Conservation (phyloP, 1,284 basidiomycete genomes). For the Neonothopanus nambi region DNA sequence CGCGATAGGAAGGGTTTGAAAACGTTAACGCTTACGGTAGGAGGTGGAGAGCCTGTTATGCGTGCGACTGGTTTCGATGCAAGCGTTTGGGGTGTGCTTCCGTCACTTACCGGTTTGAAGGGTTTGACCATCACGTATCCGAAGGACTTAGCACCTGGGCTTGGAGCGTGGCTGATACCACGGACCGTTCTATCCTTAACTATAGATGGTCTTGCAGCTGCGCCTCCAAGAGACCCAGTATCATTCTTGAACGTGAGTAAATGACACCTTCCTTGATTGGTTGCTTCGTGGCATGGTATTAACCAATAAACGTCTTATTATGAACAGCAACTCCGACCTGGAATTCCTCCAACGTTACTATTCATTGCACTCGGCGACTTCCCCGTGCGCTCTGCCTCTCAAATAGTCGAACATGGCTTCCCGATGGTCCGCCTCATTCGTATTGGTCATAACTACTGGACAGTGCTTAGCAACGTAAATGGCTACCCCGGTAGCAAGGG, state of each 20-base stretch:
- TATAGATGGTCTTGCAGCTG: slow-evolving; percentile 43
- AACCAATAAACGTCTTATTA: no score
- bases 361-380: slow-evolving; percentile 56
- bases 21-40: slow-evolving; percentile 53
- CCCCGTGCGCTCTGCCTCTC: slow-evolving; percentile 41
- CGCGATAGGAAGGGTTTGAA: slow-evolving; percentile 54
- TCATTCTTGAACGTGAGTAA: slow-evolving; percentile 36
- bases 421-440: slow-evolving; percentile 57
- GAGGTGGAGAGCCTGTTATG: slow-evolving; percentile 33
- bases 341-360: slow-evolving; percentile 53
- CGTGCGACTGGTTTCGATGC: slow-evolving; percentile 63
- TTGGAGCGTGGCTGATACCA: slow-evolving; percentile 70
- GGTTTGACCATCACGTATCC: slow-evolving; percentile 63
- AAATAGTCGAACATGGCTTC: slow-evolving; percentile 57
- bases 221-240: slow-evolving; percentile 31
- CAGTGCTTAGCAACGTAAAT: slow-evolving; percentile 33
- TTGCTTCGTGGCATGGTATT: neutral
- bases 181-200: slow-evolving; percentile 53
- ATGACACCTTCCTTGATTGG: neutral
- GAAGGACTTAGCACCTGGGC: slow-evolving; percentile 57
- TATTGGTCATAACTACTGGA: slow-evolving; percentile 57
- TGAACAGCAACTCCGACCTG: slow-evolving; percentile 56
- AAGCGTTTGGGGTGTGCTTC: slow-evolving; percentile 69
- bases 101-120: slow-evolving; percentile 49
- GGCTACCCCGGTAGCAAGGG: slow-evolving; percentile 9